These are phyloP conservation scores for Trichophyton schoenleinii DNA, from an alignment of 2,329 filamentous ascomycete genomes.

Conservation along the genomic window DNA sequence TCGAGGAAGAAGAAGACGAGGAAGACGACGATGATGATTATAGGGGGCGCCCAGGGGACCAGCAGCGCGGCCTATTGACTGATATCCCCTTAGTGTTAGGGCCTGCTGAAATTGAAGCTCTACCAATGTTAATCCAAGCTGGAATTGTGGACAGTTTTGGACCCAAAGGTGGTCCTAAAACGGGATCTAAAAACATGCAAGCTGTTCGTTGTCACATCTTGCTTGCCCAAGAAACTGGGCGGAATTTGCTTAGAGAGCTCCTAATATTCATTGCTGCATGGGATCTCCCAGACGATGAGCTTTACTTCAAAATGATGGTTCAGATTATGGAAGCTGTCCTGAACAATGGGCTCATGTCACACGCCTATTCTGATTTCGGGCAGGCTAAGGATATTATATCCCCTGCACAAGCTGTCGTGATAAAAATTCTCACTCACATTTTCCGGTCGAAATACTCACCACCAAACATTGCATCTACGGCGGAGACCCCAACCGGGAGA, in stretches of 20 bases:
- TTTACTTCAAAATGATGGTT: conserved; percentile 92
- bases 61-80: conserved; percentile 65
- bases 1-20: conserved; percentile 39
- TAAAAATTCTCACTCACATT: conserved; percentile 82
- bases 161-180: conserved; percentile 50
- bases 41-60: conserved; percentile 38
- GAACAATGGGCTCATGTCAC: conserved; percentile 76
- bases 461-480: conserved; percentile 32
- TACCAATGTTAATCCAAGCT: conserved; percentile 95
- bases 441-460: conserved; percentile 54
- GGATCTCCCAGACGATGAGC: conserved; percentile 84
- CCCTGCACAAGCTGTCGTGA: conserved; percentile 81
- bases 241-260: conserved; percentile 78
- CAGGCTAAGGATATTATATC: conserved; percentile 95
- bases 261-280: conserved; percentile 94
- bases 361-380: conserved; percentile 79
- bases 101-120: conserved; percentile 85
- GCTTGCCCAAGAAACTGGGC: conserved; percentile 76
- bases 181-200: conserved; percentile 62
- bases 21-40: conserved; percentile 43
- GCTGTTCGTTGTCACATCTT: conserved; percentile 82
- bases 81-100: conserved; percentile 91
- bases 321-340: conserved; percentile 92
- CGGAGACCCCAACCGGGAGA: conserved; percentile 44
- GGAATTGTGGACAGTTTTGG: conserved; percentile 77